Base-by-base conservation (phyloP, 2,329 filamentous ascomycete species). In the Penicillium capsulatum region DNA sequence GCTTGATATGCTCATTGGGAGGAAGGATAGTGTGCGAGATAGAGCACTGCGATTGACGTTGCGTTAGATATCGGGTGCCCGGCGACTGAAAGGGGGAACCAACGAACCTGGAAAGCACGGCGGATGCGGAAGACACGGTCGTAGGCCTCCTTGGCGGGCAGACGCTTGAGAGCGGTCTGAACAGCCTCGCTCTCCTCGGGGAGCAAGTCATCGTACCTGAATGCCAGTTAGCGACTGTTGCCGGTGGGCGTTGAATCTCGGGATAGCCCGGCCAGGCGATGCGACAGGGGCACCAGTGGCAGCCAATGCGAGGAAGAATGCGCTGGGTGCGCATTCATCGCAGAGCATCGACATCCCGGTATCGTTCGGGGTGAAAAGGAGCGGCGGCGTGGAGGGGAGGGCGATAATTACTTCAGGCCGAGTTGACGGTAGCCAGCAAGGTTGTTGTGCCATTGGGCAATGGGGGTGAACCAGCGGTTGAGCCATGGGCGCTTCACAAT, bases 101-200 rank as follows among this genome's bases (percentile, higher is more conserved):
- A 17, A 36, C 65, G 51, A 72, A 86, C 83, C 78, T 98, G 92
- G 72, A 94, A 83, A 60, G 92, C 91, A 72, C 92, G 83, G 74
- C 92, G 87, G 70, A 98, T 81, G 64, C 92, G 90, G 83, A 89
- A 98, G 67, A 97, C 81, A 68, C 92, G 91, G 75, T 98, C 92
- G 74, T 97, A 97, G 60, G 83, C 79, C 67, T 92, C 87, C 76
- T 94, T 87, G 60, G 87, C 79, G 42, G 86, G 80, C 48, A 98
- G 85, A 67, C 92, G 88, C 79, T 86, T 86, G 63, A 98, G 79
- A 50, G 92, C 92, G 58, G 83, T 79, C 70, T 92, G 84, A 60
- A 95, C 88, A 42, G 76, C 72, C 60, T 92, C 86, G 75, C 79
- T 84, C 75, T 98, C 92, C 72, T 98, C 92, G 66, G 86, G 81